These are phyloP conservation scores for Pleurotus cornucopiae DNA, from an alignment of 768 basidiomycete genomes.

Conservation along the genomic window DNA sequence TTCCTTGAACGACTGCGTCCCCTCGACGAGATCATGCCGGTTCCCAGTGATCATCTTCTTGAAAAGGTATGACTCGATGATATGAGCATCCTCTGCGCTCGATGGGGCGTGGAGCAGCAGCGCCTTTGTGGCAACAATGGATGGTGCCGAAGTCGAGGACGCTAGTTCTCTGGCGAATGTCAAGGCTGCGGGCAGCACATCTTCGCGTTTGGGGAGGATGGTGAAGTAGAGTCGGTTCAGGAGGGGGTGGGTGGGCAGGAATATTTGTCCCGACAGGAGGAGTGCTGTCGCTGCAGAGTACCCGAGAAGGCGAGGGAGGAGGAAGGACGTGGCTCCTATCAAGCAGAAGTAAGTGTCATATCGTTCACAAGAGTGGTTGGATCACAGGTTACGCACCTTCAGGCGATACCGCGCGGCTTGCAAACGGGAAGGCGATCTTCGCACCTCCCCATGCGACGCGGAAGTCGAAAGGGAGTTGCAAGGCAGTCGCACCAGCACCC, in stretches of 20 bases:
- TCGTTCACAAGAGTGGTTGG: background rate
- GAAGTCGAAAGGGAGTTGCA: conserved; percentile 50
- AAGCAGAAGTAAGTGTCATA: background rate
- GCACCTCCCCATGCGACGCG: conserved; percentile 49
- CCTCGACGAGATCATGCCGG: conserved; percentile 41
- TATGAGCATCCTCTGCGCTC: conserved; percentile 49
- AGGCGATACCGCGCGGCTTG: conserved; percentile 42
- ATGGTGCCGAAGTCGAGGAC: conserved; percentile 43
- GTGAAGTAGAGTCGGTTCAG: conserved; percentile 42
- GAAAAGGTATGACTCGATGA: conserved; percentile 49
- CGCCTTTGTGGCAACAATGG: conserved; percentile 47
- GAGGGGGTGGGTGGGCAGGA: conserved; percentile 39
- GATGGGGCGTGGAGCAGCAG: conserved; percentile 47
- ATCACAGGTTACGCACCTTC: conserved; percentile 33
- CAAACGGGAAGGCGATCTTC: conserved; percentile 44
- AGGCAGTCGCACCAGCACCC: conserved; percentile 44
- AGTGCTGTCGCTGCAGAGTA: conserved; percentile 47
- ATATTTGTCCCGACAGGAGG: conserved; percentile 44
- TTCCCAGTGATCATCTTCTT: conserved; percentile 26
- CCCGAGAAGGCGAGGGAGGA: conserved; percentile 53
- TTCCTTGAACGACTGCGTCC: conserved; percentile 44
- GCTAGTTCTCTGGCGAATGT: conserved; percentile 49
- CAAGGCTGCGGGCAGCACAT: conserved; percentile 48
- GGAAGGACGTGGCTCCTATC: conserved; percentile 37
- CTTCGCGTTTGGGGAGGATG: conserved; percentile 43